phyloP scores from a whole-genome alignment of 129 eudicot genomes.

The Glebionis coronaria region DNA sequence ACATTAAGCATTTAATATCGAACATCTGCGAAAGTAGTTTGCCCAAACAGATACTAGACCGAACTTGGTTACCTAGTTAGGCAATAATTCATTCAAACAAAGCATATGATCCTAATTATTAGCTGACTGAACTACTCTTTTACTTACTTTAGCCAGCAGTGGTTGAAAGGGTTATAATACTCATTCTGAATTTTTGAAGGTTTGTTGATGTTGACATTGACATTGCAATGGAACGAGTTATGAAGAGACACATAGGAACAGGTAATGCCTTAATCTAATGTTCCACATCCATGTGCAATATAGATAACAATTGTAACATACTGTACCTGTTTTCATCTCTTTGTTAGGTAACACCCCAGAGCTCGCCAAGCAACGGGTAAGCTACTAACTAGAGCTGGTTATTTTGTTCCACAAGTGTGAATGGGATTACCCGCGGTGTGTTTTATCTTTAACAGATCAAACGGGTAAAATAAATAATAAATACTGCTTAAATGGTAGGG shows the following conservation, averaged over 20 bases:
- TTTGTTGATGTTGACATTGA: slow-evolving; percentile 79
- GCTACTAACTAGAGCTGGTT: background rate
- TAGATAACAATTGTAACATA: too few species aligned
- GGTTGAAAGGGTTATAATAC: background rate
- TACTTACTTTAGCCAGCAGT: background rate
- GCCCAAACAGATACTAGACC: too few species aligned
- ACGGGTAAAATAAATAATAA: background rate
- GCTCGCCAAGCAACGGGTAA: slow-evolving; percentile 81
- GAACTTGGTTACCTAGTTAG: too few species aligned
- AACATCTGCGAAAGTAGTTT: too few species aligned
- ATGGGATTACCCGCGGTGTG: background rate
- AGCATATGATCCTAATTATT: background rate
- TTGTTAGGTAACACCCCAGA: slow-evolving; percentile 72
- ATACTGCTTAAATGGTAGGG: background rate
- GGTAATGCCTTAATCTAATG: slow-evolving; percentile 29
- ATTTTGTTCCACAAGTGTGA: background rate
- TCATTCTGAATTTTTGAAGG: slow-evolving; percentile 42
- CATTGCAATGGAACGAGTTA: slow-evolving; percentile 73
- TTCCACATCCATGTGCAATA: background rate
- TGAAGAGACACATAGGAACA: slow-evolving; percentile 76
- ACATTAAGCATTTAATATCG: too few species aligned
- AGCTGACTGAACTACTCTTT: background rate
- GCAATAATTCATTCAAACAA: background rate
- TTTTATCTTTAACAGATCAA: slow-evolving; percentile 2
- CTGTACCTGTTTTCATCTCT: background rate